phyloP scores from a whole-genome alignment of 345 rosid genomes.

The Leavenworthia alabamica region DNA sequence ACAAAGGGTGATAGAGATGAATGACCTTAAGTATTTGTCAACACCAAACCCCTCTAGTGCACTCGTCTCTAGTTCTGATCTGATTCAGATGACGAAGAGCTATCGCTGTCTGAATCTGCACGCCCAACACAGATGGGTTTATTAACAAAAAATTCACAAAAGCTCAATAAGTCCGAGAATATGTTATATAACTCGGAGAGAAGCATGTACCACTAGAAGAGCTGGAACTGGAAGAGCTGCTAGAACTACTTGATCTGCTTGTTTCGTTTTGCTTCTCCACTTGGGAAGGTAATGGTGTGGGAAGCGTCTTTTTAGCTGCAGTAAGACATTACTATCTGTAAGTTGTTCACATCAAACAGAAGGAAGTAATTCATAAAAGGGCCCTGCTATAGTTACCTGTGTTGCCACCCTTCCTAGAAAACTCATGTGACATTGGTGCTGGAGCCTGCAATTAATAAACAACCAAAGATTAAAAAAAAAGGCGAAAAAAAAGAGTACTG shows the following conservation, averaged over 20 bases:
- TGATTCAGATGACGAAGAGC: slow-evolving; percentile 85
- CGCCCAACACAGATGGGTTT: slow-evolving; percentile 13
- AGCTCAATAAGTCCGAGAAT: background rate
- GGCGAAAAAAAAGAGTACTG: too few species aligned
- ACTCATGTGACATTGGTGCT: slow-evolving; percentile 38
- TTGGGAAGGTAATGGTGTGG: slow-evolving; percentile 37
- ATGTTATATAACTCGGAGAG: background rate
- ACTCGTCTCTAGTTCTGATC: slow-evolving; percentile 34
- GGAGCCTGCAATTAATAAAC: slow-evolving; percentile 38
- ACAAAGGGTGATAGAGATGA: background rate
- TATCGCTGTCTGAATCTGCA: slow-evolving; percentile 92
- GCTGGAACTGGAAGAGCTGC: slow-evolving; percentile 95
- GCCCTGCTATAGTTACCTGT: slow-evolving; percentile 39
- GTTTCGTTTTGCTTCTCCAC: slow-evolving; percentile 53
- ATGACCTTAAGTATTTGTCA: slow-evolving; percentile 22
- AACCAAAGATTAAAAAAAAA: background rate
- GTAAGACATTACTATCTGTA: background rate
- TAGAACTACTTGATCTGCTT: slow-evolving; percentile 88
- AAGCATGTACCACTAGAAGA: slow-evolving; percentile 82
- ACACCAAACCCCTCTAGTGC: slow-evolving; percentile 8
- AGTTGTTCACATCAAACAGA: slow-evolving; percentile 4
- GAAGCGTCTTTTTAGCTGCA: slow-evolving; percentile 49
- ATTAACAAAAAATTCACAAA: background rate
- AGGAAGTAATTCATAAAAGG: background rate
- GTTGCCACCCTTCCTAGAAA: slow-evolving; percentile 46